Base-by-base conservation (phyloP, 345 rosid genomes). In the Durio zibethinus region DNA sequence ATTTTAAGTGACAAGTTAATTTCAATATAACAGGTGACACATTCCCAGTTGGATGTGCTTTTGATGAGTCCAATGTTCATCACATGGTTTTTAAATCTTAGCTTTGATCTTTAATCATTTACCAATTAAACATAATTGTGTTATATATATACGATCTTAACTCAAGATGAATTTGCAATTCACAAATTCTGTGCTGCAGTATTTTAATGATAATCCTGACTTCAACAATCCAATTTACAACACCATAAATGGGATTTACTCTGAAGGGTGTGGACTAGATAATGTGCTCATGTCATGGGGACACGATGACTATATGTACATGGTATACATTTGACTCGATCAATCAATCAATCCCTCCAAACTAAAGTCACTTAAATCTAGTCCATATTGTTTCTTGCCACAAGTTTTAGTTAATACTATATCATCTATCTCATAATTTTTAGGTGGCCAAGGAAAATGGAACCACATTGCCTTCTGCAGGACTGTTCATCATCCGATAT, bases 301-400 rank as follows among this genome's bases (percentile, higher is more conserved):
- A 43, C 94, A 89, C 73, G 91, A 89, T 70, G 93, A 90, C 69
- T 91, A 91, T 80, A 91, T 91, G 95, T 89, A 87, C 78, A 40
- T 91, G 62, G 91, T 89, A 80, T 20, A 38, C 2, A 6, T 65
- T 42, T 25, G 4, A 20, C 43, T 31, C 20, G n/a, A 12, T 61
- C 1, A 5, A 15, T 14, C 38, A 2, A 60, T 4, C 38, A 4
- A 36, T n/a, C 31, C 33, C 33, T 57, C 31, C 54, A 50, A 16
- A 3, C n/a, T 50, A 15, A 50, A 16, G 4, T 50, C n/a, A 50
- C 1, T 50, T 50, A 16, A 16, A 16, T 45, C 50, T 45, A 8
- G 15, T 45, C 68, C 15, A 57, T 42, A 5, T 5, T 38, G 38
- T 63, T 16, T 10, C 38, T 40, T 52, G 60, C 62, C 27, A 18